Conservation (phyloP, 371 early-diverging fungal genomes). For the Apophysomyces elegans region DNA sequence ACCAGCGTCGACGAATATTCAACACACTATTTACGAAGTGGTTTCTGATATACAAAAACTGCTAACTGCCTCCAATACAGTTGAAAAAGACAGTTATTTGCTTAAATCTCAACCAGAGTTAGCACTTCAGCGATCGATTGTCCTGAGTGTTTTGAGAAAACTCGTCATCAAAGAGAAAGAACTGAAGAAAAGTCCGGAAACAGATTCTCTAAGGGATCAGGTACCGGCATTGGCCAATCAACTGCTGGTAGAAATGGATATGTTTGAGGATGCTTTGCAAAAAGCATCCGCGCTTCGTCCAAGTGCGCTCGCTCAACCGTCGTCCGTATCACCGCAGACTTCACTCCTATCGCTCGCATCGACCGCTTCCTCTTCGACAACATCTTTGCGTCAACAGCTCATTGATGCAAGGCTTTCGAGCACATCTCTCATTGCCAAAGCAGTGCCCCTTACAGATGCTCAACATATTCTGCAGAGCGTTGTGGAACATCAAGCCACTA, state of each 20-base stretch:
- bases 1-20: constrained; percentile 22
- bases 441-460: constrained; percentile 28
- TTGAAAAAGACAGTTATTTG: constrained; percentile 45
- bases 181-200: constrained; percentile 20
- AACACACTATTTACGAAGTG: constrained; percentile 33
- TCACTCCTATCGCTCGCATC: constrained; percentile 29
- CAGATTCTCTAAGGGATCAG: constrained; percentile 10
- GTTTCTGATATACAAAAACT: constrained; percentile 46
- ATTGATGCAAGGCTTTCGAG: constrained; percentile 30
- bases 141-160: constrained; percentile 40
- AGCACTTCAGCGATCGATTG: constrained; percentile 42
- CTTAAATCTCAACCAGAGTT: constrained; percentile 44
- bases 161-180: constrained; percentile 49
- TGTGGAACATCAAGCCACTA: constrained; percentile 32
- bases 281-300: neutral
- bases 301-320: constrained; percentile 6
- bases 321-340: constrained; percentile 22
- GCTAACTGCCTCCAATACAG: constrained; percentile 43
- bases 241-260: constrained; percentile 33
- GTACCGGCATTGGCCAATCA: constrained; percentile 31
- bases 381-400: constrained; percentile 28
- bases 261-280: constrained; percentile 32
- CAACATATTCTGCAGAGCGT: constrained; percentile 36
- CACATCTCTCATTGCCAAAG: constrained; percentile 32
- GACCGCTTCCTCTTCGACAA: constrained; percentile 22